Conservation (phyloP, 129 eudicot genomes). For the Smallanthus sonchifolius region DNA sequence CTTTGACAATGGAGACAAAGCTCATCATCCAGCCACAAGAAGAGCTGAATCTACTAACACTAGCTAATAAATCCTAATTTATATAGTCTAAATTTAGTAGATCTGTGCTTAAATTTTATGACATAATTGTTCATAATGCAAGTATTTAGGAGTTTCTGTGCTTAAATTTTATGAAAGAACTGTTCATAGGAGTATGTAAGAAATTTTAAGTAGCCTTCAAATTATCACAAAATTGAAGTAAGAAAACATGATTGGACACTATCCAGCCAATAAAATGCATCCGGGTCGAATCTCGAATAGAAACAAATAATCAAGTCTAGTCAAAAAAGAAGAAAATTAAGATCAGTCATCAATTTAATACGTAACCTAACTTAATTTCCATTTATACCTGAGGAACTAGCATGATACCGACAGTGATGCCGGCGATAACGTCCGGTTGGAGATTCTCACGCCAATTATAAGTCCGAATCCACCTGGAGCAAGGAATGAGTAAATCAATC, state of each 20-base stretch:
- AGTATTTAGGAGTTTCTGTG: too few species aligned
- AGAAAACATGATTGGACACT: neutral
- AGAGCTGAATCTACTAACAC: neutral
- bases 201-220: neutral
- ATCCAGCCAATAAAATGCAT: conserved; percentile 20
- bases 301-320: conserved; percentile 12
- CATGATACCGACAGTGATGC: conserved; percentile 92
- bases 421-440: conserved; percentile 88
- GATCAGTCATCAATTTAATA: neutral
- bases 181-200: too few species aligned
- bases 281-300: neutral
- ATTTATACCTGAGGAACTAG: conserved; percentile 84
- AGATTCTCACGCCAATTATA: conserved; percentile 62
- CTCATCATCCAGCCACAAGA: neutral
- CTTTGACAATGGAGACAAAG: neutral
- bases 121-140: too few species aligned
- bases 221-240: neutral
- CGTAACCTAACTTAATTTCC: neutral
- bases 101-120: conserved; percentile 1
- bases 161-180: too few species aligned
- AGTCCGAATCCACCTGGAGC: conserved; percentile 82
- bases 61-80: neutral
- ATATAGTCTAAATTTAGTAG: neutral
- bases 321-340: conserved; percentile 14
- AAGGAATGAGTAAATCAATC: conserved; percentile 67